Conservation (phyloP, 2,329 filamentous ascomycete species). For the Penicillium rolfsii region DNA sequence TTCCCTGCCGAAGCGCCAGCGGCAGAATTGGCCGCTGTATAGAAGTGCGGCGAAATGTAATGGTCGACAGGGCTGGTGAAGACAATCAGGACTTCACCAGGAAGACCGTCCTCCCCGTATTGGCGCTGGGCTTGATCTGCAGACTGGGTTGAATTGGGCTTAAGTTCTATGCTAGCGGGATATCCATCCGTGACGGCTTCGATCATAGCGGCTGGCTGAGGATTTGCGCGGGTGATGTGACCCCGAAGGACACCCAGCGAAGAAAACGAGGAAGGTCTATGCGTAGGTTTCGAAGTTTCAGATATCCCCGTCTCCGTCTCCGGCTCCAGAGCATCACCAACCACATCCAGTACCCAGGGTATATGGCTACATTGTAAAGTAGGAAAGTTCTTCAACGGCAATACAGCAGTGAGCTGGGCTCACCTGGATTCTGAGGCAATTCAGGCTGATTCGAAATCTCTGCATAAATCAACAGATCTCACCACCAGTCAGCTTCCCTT, state of each 20-base stretch:
- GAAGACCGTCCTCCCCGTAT: background rate
- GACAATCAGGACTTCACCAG: conserved; percentile 22
- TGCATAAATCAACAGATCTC: no score
- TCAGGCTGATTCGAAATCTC: no score
- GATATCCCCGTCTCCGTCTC: background rate
- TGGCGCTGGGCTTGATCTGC: background rate
- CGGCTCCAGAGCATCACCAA: background rate
- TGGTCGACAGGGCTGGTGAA: conserved; percentile 28
- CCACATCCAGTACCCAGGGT: conserved; percentile 24
- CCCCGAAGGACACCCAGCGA: conserved; percentile 17
- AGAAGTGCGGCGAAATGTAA: conserved; percentile 61
- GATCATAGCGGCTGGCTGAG: conserved; percentile 26
- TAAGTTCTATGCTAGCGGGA: background rate
- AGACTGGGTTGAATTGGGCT: background rate
- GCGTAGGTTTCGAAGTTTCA: background rate
- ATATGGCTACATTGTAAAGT: conserved; percentile 28
- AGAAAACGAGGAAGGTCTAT: background rate
- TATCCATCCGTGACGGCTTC: conserved; percentile 12
- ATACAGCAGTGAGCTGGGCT: conserved; percentile 19
- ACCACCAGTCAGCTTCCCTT: no score
- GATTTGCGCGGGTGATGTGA: conserved; percentile 28
- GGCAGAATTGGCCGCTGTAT: conserved; percentile 61
- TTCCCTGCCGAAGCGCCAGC: background rate
- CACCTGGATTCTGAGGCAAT: no score
- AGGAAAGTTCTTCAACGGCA: conserved; percentile 20